These are phyloP conservation scores for Calonectria naviculata DNA, from an alignment of 2,329 filamentous ascomycete species.

Conservation along the genomic window DNA sequence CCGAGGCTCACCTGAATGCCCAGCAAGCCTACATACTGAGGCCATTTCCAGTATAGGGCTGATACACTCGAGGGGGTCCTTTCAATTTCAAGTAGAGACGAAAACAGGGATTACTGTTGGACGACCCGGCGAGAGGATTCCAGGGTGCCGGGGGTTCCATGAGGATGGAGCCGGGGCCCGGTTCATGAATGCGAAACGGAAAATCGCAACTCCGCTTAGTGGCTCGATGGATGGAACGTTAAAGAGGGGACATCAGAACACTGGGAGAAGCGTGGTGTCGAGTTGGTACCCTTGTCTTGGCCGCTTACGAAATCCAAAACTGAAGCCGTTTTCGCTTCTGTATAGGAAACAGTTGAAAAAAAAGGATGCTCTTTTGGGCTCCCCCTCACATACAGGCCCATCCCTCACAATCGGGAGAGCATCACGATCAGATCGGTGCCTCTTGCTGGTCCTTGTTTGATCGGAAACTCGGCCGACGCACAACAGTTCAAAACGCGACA, in stretches of 20 bases:
- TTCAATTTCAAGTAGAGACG: conserved; percentile 37
- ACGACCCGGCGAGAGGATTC: conserved; percentile 1
- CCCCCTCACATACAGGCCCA: background rate
- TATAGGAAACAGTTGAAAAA: background rate
- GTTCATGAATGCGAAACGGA: conserved; percentile 16
- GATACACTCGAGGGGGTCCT: conserved; percentile 33
- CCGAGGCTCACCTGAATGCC: background rate
- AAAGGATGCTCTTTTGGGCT: background rate
- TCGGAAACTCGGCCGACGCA: background rate
- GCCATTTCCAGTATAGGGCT: conserved; percentile 39
- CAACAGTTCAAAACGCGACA: background rate
- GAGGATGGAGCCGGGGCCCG: conserved; percentile 21
- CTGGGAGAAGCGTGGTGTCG: background rate
- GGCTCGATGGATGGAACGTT: conserved; percentile 33
- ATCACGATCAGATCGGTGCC: background rate
- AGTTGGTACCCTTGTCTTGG: background rate
- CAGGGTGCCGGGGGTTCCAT: conserved; percentile 13
- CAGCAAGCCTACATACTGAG: conserved; percentile 26
- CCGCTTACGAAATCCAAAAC: background rate
- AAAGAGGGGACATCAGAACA: conserved; percentile 19
- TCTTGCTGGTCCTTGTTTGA: background rate
- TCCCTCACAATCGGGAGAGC: background rate
- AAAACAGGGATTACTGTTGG: conserved; percentile 18
- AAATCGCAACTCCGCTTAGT: conserved; percentile 20
- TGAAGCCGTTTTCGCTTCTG: background rate